Conservation (phyloP, 1,284 basidiomycete species). For the Bondarzewia mesenterica region DNA sequence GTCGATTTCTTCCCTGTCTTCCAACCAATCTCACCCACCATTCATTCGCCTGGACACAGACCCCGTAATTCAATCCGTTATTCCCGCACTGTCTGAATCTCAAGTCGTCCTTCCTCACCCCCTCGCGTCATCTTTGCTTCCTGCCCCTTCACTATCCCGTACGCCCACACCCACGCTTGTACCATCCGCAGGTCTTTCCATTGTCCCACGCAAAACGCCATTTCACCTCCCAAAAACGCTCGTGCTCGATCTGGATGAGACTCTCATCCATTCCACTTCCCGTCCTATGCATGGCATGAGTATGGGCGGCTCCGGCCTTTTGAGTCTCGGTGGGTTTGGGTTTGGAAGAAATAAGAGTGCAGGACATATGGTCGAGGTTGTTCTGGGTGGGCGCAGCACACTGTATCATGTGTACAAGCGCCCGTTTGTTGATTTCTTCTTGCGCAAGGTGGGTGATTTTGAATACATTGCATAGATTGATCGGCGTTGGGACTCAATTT, state of each 20-base stretch:
- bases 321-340: slow-evolving; percentile 52
- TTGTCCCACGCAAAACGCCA: slow-evolving; percentile 48
- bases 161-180: slow-evolving; percentile 21
- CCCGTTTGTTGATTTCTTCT: slow-evolving; percentile 93
- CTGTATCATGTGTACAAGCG: slow-evolving; percentile 99
- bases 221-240: slow-evolving; percentile 86
- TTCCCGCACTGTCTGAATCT: slow-evolving; percentile 1
- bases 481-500: neutral
- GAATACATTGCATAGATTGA: neutral
- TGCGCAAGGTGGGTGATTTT: slow-evolving; percentile 68
- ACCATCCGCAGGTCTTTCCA: slow-evolving; percentile 40
- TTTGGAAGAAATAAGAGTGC: slow-evolving; percentile 55
- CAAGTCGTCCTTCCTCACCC: neutral
- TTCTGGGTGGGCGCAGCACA: slow-evolving; percentile 82
- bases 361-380: slow-evolving; percentile 93
- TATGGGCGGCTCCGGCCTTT: slow-evolving; percentile 44
- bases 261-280: slow-evolving; percentile 94
- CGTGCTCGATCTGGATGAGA: slow-evolving; percentile 95
- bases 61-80: slow-evolving; percentile 4
- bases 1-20: neutral
- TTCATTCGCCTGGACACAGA: slow-evolving; percentile 10
- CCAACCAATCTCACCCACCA: slow-evolving; percentile 3
- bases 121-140: slow-evolving; percentile 10
- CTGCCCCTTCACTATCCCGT: slow-evolving; percentile 21
- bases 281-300: slow-evolving; percentile 47